Percentiles rank a stretch among this genome's conserved stretches.
Evolutionary conservation across 768 basidiomycete species (phyloP).

Genomic region (Lentinula sp.): DNA sequence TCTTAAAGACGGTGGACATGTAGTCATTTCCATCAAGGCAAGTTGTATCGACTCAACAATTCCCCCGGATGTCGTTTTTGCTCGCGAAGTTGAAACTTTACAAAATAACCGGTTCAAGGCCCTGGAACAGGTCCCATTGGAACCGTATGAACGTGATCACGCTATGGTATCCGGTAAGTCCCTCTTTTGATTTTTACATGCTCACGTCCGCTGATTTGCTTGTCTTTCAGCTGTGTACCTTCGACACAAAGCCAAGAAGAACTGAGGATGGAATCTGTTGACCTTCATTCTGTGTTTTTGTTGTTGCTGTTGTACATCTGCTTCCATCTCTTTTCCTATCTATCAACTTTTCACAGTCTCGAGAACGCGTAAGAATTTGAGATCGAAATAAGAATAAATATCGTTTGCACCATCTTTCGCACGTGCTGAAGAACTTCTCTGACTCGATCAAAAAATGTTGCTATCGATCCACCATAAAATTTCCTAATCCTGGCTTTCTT

Average conservation of each 20-base stretch:
- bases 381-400: background rate
- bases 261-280: background rate
- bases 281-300: slow-evolving; percentile 1
- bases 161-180: slow-evolving; percentile 80
- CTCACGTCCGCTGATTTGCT: background rate
- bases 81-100: slow-evolving; percentile 77
- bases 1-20: slow-evolving; percentile 89
- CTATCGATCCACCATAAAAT: background rate
- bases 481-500: slow-evolving; percentile 1
- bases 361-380: background rate
- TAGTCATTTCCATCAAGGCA: slow-evolving; percentile 97
- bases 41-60: slow-evolving; percentile 98
- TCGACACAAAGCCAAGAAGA: slow-evolving; percentile 7
- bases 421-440: background rate
- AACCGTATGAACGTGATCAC: slow-evolving; percentile 88
- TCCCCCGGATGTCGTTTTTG: slow-evolving; percentile 85
- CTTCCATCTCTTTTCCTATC: background rate
- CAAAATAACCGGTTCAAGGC: slow-evolving; percentile 83
- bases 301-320: slow-evolving; percentile 2
- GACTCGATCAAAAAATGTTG: background rate
- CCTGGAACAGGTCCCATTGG: slow-evolving; percentile 91
- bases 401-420: background rate
- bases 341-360: slow-evolving; percentile 3
- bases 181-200: background rate
- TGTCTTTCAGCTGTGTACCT: slow-evolving; percentile 2